Percentiles rank a stretch among this genome's conserved stretches.
These are phyloP conservation scores for Aspergillus versicolor DNA, from an alignment of 2,329 filamentous ascomycete species.

Conservation along the genomic window DNA sequence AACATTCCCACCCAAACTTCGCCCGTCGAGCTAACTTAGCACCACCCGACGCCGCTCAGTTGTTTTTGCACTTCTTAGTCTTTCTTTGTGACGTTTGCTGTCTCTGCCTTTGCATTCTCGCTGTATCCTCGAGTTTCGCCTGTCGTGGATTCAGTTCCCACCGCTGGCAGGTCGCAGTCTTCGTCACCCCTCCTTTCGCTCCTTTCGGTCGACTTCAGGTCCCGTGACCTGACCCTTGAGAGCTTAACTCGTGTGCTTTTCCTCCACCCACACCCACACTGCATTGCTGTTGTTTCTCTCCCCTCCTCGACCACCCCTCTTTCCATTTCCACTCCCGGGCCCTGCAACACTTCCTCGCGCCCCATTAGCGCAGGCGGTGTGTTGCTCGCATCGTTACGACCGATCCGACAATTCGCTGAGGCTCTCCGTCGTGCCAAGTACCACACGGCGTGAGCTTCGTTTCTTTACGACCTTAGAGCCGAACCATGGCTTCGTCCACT, in stretches of 20 bases:
- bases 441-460: constrained; percentile 35
- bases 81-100: constrained; percentile 4
- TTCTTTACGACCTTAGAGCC: constrained; percentile 28
- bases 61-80: constrained; percentile 4
- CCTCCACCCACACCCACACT: constrained; percentile 11
- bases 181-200: constrained; percentile 8
- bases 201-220: constrained; percentile 9
- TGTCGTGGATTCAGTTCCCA: neutral
- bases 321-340: constrained; percentile 6
- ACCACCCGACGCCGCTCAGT: neutral
- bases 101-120: neutral
- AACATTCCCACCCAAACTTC: constrained; percentile 9
- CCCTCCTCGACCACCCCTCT: constrained; percentile 6
- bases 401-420: constrained; percentile 21
- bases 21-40: neutral
- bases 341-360: constrained; percentile 10
- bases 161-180: constrained; percentile 10
- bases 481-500: constrained; percentile 44
- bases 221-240: constrained; percentile 15
- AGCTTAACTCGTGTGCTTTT: constrained; percentile 13
- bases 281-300: neutral
- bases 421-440: constrained; percentile 37
- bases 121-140: neutral
- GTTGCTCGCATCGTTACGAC: constrained; percentile 34
- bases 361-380: constrained; percentile 40